Conservation (phyloP, 306 rosid genomes). For the Trichosanthes cucumerina region DNA sequence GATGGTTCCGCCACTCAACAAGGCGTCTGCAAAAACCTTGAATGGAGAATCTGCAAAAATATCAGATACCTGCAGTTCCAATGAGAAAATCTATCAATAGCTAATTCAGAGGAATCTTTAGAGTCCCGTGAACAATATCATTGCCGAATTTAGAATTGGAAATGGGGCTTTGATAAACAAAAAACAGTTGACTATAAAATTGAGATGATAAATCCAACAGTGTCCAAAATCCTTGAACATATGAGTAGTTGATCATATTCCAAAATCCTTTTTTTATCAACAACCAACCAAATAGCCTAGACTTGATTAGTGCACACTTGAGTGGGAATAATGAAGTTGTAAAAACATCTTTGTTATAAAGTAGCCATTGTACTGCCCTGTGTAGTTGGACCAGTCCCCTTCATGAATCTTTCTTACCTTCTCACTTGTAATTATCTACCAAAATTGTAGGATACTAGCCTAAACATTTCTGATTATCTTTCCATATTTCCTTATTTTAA, state of each 20-base stretch:
- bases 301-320: neutral
- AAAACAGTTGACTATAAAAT: neutral
- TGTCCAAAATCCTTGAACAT: neutral
- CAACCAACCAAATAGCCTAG: neutral
- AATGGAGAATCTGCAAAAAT: slow-evolving; percentile 62
- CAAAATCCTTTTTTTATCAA: neutral
- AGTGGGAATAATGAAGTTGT: neutral
- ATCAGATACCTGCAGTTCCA: slow-evolving; percentile 69
- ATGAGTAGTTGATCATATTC: neutral
- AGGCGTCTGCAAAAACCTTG: slow-evolving; percentile 70
- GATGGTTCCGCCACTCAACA: slow-evolving; percentile 64
- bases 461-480: neutral
- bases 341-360: neutral
- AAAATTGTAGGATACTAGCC: neutral
- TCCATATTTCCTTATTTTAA: neutral
- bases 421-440: neutral
- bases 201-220: neutral
- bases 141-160: neutral
- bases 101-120: neutral
- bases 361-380: neutral
- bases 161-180: neutral
- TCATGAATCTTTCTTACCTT: neutral
- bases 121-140: neutral
- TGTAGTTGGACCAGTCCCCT: neutral
- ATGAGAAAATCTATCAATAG: neutral